Percentiles rank a stretch among this genome's conserved stretches.
phyloP scores from a whole-genome alignment of 805 yeast species.

The Kuraishia borneana region DNA sequence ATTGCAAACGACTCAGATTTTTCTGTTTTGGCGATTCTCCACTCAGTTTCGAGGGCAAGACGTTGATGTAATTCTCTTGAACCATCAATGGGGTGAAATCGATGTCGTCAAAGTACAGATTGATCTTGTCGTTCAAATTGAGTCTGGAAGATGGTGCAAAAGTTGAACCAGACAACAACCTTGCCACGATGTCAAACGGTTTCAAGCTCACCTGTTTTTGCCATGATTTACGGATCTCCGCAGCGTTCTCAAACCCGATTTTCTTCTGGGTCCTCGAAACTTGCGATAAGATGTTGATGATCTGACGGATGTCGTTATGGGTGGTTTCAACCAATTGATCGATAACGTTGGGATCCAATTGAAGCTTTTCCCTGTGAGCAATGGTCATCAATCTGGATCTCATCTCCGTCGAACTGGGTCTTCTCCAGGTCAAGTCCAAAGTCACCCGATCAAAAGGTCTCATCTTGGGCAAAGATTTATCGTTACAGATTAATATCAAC shows the following conservation, averaged over 20 bases:
- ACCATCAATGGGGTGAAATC: constrained; percentile 93
- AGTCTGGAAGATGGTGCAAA: constrained; percentile 42
- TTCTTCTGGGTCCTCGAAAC: constrained; percentile 62
- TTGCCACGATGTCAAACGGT: constrained; percentile 82
- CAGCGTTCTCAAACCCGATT: constrained; percentile 55
- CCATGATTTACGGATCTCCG: constrained; percentile 59
- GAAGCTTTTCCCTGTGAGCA: constrained; percentile 74
- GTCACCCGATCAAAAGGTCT: constrained; percentile 84
- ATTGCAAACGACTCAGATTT: constrained; percentile 42
- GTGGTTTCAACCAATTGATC: constrained; percentile 81
- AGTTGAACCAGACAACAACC: constrained; percentile 48
- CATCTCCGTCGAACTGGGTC: constrained; percentile 79
- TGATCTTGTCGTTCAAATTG: constrained; percentile 71
- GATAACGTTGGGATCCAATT: constrained; percentile 68
- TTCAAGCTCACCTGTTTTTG: constrained; percentile 83
- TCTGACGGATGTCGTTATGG: constrained; percentile 86
- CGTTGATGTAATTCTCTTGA: constrained; percentile 78
- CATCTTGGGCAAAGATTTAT: constrained; percentile 87
- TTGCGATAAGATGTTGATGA: constrained; percentile 79
- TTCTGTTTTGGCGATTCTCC: constrained; percentile 16
- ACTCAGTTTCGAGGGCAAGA: constrained; percentile 37
- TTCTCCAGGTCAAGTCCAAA: constrained; percentile 70
- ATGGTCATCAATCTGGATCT: constrained; percentile 82
- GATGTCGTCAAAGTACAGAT: constrained; percentile 85
- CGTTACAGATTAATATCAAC: constrained; percentile 88